Conservation (phyloP, 164 flowering plant species). For the Paratinospora sagittata region DNA sequence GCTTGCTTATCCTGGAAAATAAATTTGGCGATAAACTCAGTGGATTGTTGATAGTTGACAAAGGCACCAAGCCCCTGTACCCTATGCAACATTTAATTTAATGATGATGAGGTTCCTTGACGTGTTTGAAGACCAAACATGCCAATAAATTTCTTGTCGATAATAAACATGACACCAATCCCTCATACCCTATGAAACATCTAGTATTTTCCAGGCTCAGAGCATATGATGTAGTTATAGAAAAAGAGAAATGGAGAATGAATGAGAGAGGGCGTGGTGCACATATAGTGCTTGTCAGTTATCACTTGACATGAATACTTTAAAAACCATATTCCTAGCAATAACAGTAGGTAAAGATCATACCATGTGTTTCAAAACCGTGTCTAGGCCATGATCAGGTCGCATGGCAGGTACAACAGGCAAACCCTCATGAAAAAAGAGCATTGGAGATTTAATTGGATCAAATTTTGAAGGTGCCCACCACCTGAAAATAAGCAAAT, state of each 20-base stretch:
- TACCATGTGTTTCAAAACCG: conserved; percentile 84
- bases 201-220: too few relatives aligned
- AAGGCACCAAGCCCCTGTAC: background rate
- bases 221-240: too few relatives aligned
- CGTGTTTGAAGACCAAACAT: background rate
- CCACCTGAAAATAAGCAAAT: conserved; percentile 58
- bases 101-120: background rate
- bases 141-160: background rate
- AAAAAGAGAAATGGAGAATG: too few relatives aligned
- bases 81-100: background rate
- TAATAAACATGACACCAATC: background rate
- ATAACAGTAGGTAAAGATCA: conserved; percentile 2
- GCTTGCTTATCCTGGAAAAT: background rate
- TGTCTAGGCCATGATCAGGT: conserved; percentile 73
- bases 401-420: conserved; percentile 69
- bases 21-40: background rate
- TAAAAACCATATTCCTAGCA: background rate
- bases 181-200: background rate
- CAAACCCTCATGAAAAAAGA: conserved; percentile 70
- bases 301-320: too few relatives aligned
- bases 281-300: too few relatives aligned
- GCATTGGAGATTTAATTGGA: conserved; percentile 86
- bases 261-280: too few relatives aligned
- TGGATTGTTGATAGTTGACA: background rate
- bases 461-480: conserved; percentile 98